These are phyloP conservation scores for Diaporthe ilicicola DNA, from an alignment of 2,329 filamentous ascomycete genomes.

Conservation along the genomic window DNA sequence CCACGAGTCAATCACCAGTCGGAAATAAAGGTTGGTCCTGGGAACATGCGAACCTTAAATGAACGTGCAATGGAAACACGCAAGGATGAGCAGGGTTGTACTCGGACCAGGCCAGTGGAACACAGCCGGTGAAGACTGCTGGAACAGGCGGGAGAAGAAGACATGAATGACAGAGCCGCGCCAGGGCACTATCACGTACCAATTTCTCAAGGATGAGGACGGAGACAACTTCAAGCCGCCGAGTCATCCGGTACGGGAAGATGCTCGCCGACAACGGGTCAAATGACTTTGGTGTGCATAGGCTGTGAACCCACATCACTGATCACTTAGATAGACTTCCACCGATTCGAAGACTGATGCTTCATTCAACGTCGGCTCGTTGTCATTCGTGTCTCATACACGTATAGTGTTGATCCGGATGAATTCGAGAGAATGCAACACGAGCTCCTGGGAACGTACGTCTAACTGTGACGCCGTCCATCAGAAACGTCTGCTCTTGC, in stretches of 20 bases:
- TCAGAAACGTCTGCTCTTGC: background rate
- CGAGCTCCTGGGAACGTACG: background rate
- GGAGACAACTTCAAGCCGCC: background rate
- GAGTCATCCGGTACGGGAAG: background rate
- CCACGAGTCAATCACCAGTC: slow-evolving; percentile 17
- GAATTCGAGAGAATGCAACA: background rate
- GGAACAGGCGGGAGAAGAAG: background rate
- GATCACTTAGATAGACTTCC: background rate
- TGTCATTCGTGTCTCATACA: background rate
- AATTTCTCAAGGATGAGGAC: background rate
- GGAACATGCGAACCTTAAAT: slow-evolving; percentile 12
- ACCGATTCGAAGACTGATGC: background rate
- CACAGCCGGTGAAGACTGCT: background rate
- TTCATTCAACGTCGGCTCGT: background rate
- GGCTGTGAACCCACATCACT: background rate
- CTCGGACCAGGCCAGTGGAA: background rate
- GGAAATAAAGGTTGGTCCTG: slow-evolving; percentile 11
- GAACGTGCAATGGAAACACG: slow-evolving; percentile 16
- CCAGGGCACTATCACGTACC: background rate
- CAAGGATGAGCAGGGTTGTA: slow-evolving; percentile 5
- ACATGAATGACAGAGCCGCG: slow-evolving; percentile 1
- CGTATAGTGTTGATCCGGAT: background rate
- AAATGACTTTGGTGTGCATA: background rate
- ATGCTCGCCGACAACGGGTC: background rate
- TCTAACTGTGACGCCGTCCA: background rate